Conservation (phyloP, 78 protist genomes). For the Protostelium mycophagum region DNA sequence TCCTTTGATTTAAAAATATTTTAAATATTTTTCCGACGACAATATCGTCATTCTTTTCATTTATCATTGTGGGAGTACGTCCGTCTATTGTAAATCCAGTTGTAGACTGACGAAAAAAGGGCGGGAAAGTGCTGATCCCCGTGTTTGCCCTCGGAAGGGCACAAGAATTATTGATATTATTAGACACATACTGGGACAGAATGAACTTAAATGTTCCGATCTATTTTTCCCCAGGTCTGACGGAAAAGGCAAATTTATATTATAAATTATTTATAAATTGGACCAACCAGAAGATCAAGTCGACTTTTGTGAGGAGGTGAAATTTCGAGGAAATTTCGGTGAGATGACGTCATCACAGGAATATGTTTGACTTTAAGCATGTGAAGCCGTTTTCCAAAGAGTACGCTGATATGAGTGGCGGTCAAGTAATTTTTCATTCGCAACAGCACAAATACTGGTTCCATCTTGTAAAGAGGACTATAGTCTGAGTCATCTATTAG, state of each 20-base stretch:
- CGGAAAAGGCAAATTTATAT: slow-evolving; percentile 80
- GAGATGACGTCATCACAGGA: not conserved
- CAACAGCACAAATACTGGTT: slow-evolving; percentile 17
- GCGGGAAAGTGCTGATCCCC: slow-evolving; percentile 93
- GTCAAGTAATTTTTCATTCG: no score
- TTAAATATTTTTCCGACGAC: not conserved
- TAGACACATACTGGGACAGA: slow-evolving; percentile 93
- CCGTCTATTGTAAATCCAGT: not conserved
- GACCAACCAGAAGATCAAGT: slow-evolving; percentile 90
- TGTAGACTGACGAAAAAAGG: slow-evolving; percentile 13
- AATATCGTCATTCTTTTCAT: slow-evolving; percentile 2
- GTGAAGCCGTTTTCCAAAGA: slow-evolving; percentile 66
- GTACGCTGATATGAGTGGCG: slow-evolving; percentile 44
- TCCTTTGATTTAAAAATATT: not conserved
- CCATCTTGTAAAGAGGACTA: not conserved
- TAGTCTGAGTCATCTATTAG: slow-evolving; percentile 25
- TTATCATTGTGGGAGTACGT: not conserved
- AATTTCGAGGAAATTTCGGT: not conserved
- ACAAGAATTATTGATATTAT: slow-evolving; percentile 93
- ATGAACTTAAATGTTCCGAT: slow-evolving; percentile 86
- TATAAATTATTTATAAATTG: slow-evolving; percentile 90
- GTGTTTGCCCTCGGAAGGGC: slow-evolving; percentile 98
- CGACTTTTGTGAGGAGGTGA: slow-evolving; percentile 53
- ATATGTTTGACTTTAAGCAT: slow-evolving; percentile 82
- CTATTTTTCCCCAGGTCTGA: slow-evolving; percentile 75